A percentile compares a stretch with the other conserved stretches of the same genome.
These are phyloP conservation scores for Epichloe scottii DNA, from an alignment of 2,329 filamentous ascomycete species.

Conservation along the genomic window DNA sequence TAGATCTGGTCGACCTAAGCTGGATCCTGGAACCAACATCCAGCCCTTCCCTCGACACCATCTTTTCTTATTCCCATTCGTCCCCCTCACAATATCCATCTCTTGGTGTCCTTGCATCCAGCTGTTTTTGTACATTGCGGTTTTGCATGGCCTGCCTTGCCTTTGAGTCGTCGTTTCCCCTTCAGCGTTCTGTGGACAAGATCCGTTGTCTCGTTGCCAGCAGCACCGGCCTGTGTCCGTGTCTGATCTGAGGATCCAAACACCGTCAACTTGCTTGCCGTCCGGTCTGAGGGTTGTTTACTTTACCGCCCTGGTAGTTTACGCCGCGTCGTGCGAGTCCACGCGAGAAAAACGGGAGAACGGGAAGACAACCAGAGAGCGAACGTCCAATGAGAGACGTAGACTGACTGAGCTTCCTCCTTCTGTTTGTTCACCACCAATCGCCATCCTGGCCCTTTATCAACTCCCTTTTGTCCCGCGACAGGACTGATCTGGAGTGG, in stretches of 20 bases:
- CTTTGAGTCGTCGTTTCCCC: background rate
- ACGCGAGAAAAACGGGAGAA: conserved; percentile 6
- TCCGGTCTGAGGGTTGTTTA: background rate
- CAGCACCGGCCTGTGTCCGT: background rate
- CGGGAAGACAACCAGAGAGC: conserved; percentile 1
- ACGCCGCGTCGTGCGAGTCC: conserved; percentile 2
- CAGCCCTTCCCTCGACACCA: background rate
- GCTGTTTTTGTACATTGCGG: background rate
- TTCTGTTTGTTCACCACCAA: background rate
- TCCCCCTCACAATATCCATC: background rate
- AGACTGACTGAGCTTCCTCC: background rate
- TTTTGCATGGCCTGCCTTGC: background rate
- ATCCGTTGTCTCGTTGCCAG: background rate
- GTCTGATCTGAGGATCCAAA: background rate
- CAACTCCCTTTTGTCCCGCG: background rate
- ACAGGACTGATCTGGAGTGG: background rate
- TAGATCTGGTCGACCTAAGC: conserved; percentile 7
- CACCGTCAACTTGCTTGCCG: background rate
- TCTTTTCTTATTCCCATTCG: background rate
- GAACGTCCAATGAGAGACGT: conserved; percentile 5
- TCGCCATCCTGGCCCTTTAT: background rate
- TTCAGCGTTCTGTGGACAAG: background rate
- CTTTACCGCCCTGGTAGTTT: conserved; percentile 6
- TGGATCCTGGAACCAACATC: conserved; percentile 4
- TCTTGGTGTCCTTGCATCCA: background rate